These are phyloP conservation scores for Boletus edulis DNA, from an alignment of 768 basidiomycete genomes.

Conservation along the genomic window DNA sequence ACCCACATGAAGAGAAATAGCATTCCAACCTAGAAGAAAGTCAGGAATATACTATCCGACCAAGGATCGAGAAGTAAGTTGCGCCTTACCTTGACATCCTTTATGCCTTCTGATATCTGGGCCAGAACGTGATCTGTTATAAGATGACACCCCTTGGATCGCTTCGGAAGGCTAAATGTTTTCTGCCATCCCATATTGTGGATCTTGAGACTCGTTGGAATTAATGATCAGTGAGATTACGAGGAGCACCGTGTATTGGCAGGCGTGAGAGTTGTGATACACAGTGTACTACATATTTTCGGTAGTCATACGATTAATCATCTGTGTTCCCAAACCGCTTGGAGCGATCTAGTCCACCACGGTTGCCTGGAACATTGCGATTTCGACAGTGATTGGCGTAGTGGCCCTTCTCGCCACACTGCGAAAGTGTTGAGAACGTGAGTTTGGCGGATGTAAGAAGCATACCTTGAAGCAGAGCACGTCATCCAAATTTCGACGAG, in stretches of 20 bases:
- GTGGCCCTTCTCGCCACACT: slow-evolving; percentile 93
- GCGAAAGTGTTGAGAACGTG: slow-evolving; percentile 8
- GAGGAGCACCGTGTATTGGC: background rate
- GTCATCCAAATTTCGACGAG: slow-evolving; percentile 75
- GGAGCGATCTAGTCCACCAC: slow-evolving; percentile 72
- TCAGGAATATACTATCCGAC: background rate
- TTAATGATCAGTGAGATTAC: background rate
- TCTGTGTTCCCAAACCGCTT: slow-evolving; percentile 31
- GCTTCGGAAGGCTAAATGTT: slow-evolving; percentile 62
- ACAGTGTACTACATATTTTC: too few species aligned
- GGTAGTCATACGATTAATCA: slow-evolving; percentile 16
- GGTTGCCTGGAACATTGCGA: slow-evolving; percentile 85
- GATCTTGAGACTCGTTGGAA: background rate
- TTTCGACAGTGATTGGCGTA: slow-evolving; percentile 94
- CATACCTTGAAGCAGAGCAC: slow-evolving; percentile 85
- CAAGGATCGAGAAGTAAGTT: background rate
- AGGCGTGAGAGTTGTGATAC: background rate
- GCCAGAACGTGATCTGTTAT: slow-evolving; percentile 72
- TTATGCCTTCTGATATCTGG: slow-evolving; percentile 68
- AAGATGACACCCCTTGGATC: slow-evolving; percentile 72
- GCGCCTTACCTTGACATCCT: slow-evolving; percentile 56
- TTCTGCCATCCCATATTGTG: slow-evolving; percentile 84
- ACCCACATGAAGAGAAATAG: slow-evolving; percentile 84
- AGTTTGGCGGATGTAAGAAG: background rate
- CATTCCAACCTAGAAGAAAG: slow-evolving; percentile 66